Evolutionary conservation across 208 protist genomes (phyloP).

Genomic region (Crithidia brevicula): DNA sequence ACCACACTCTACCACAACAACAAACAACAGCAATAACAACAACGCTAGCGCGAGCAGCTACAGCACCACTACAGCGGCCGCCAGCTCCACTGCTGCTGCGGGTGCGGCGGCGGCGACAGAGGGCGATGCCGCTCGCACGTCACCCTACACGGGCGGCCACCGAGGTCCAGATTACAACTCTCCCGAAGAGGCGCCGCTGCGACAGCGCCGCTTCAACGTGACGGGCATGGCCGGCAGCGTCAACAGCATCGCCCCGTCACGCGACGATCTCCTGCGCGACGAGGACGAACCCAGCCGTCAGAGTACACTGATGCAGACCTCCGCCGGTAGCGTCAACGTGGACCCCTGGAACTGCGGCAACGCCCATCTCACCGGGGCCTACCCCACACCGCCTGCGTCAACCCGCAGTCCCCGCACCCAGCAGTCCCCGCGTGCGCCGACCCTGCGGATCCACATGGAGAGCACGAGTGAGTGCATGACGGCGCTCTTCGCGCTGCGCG

Average conservation of each 20-base stretch:
- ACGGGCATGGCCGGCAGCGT: neutral
- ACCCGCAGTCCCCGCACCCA: too few species aligned
- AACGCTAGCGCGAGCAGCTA: neutral
- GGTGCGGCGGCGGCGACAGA: too few species aligned
- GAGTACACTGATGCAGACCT: slow-evolving; percentile 15
- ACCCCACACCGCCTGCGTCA: neutral
- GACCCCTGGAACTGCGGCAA: slow-evolving; percentile 13
- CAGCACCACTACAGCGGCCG: neutral
- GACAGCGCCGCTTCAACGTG: slow-evolving; percentile 5
- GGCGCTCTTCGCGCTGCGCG: slow-evolving; percentile 58
- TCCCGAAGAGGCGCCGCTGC: slow-evolving; percentile 20
- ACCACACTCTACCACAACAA: too few species aligned
- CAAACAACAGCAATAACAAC: neutral
- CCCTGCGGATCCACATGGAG: slow-evolving; percentile 39
- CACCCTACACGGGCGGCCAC: neutral
- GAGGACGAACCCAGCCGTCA: slow-evolving; percentile 23
- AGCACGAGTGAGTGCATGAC: slow-evolving; percentile 64
- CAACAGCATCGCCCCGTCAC: slow-evolving; percentile 7
- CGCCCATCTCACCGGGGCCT: slow-evolving; percentile 2
- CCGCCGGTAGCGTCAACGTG: neutral
- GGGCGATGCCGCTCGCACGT: too few species aligned
- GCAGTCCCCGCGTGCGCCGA: neutral
- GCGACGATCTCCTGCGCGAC: slow-evolving; percentile 9
- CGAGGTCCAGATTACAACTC: slow-evolving; percentile 24
- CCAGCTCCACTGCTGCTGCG: too few species aligned